A percentile compares a stretch with the other conserved stretches of the same genome.
Evolutionary conservation across 2,329 filamentous ascomycete species (phyloP).

Genomic region (Aspergillus sp.): DNA sequence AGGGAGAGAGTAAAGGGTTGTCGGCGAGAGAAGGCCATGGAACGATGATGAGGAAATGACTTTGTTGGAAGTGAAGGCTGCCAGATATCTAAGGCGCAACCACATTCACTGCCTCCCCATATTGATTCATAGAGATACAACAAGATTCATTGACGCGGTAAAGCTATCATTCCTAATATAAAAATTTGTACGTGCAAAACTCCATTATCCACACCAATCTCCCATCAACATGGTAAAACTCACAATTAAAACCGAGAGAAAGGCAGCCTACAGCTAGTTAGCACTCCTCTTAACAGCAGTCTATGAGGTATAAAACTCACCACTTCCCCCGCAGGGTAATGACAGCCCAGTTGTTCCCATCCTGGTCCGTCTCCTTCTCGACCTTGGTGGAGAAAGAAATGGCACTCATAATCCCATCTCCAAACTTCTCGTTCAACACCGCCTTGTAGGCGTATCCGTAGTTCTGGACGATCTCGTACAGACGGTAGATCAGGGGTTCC

Average conservation of each 20-base stretch:
- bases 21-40: background rate
- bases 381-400: slow-evolving; percentile 89
- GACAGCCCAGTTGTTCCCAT: slow-evolving; percentile 77
- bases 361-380: slow-evolving; percentile 86
- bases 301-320: slow-evolving; percentile 47
- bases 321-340: slow-evolving; percentile 84
- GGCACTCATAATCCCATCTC: slow-evolving; percentile 94
- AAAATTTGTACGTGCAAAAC: no score
- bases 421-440: slow-evolving; percentile 91
- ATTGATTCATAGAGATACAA: no score
- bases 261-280: slow-evolving; percentile 37
- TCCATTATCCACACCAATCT: no score
- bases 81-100: no score
- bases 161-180: no score
- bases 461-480: slow-evolving; percentile 95
- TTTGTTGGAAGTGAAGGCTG: no score
- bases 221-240: no score
- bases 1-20: background rate
- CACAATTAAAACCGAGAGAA: slow-evolving; percentile 28
- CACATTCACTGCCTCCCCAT: no score
- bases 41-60: background rate
- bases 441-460: slow-evolving; percentile 97
- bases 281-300: background rate
- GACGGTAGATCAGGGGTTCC: slow-evolving; percentile 82
- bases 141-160: background rate